These are phyloP conservation scores for Lyophyllum decastes DNA, from an alignment of 768 basidiomycete genomes.

Conservation along the genomic window DNA sequence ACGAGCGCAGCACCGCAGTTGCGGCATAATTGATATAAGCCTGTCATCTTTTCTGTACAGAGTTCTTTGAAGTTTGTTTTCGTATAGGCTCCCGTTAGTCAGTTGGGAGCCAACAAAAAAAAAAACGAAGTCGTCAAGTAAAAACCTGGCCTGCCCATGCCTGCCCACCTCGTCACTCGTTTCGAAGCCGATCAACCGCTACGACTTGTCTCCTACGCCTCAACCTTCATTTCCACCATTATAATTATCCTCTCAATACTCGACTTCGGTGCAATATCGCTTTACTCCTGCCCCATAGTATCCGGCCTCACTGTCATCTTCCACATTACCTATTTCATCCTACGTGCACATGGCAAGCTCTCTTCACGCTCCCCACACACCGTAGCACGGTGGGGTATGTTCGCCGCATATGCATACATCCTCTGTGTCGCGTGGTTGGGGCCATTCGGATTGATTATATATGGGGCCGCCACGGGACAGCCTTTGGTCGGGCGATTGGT, in stretches of 20 bases:
- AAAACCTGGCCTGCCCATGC: not conserved
- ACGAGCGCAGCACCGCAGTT: not conserved
- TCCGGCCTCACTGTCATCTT: not conserved
- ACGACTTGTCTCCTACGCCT: not conserved
- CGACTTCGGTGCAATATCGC: not conserved
- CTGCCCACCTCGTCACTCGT: not conserved
- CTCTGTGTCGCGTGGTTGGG: not conserved
- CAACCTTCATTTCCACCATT: not conserved
- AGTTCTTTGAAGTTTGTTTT: not conserved
- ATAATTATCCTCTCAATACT: not conserved
- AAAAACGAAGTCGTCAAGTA: not conserved
- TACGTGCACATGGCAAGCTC: not conserved
- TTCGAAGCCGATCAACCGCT: not conserved
- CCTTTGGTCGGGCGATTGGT: not conserved
- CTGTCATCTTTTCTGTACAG: not conserved
- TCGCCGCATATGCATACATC: not conserved
- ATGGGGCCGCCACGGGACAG: not conserved
- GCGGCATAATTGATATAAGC: not conserved
- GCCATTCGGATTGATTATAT: not conserved
- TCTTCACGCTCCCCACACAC: not conserved
- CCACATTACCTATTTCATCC: not conserved
- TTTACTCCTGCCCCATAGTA: not conserved
- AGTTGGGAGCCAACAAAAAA: not conserved
- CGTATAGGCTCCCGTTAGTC: no score
- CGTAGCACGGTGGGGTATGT: not conserved